Conservation (phyloP, 2,329 filamentous ascomycete species). For the Dactylellina parvicollis region DNA sequence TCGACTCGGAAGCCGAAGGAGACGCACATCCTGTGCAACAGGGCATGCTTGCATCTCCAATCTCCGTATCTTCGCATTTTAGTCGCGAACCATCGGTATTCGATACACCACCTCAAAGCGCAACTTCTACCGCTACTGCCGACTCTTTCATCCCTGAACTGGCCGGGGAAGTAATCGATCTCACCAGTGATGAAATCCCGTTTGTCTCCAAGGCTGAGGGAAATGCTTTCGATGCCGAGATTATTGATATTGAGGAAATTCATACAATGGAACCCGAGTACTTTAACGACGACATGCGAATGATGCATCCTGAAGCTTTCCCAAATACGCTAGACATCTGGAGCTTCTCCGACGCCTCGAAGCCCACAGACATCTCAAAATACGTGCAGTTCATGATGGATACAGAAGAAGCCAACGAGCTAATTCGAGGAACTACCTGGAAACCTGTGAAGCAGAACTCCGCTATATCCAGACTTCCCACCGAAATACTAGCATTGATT, state of each 20-base stretch:
- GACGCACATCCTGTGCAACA: not conserved
- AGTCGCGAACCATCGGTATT: constrained; percentile 18
- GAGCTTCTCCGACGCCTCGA: not conserved
- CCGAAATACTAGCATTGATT: constrained; percentile 24
- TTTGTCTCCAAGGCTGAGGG: not conserved
- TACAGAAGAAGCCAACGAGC: constrained; percentile 7
- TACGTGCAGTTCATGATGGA: constrained; percentile 26
- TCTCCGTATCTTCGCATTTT: constrained; percentile 3
- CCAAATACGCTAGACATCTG: not conserved
- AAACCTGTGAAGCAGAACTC: constrained; percentile 10
- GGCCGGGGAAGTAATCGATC: constrained; percentile 15
- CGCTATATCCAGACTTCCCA: constrained; percentile 15
- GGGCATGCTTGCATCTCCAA: not conserved
- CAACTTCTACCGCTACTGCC: constrained; percentile 2
- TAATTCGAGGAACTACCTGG: constrained; percentile 4
- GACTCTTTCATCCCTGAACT: constrained; percentile 18
- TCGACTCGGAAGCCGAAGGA: constrained; percentile 27
- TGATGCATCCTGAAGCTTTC: not conserved
- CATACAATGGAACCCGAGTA: constrained; percentile 11
- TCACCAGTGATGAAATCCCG: constrained; percentile 9
- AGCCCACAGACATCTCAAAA: not conserved
- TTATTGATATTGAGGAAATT: constrained; percentile 20
- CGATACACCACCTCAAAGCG: constrained; percentile 19
- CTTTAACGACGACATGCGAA: constrained; percentile 23
- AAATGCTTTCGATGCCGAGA: not conserved